Conservation (phyloP, 83 land plant species). For the Picea abies region DNA sequence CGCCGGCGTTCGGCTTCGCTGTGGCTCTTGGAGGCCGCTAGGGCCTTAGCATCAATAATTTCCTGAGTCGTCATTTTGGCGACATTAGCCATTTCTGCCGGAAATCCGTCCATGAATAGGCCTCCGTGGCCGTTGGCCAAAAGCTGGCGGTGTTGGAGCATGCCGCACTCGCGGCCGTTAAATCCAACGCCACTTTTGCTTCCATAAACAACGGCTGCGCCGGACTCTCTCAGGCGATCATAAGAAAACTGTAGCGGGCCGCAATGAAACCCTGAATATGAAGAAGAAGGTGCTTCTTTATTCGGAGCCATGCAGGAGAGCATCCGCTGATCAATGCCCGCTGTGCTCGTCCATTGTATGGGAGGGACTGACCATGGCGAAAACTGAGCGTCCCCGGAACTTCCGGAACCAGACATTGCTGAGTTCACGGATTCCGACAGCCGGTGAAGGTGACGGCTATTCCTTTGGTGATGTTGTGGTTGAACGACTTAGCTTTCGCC, state of each 20-base stretch:
- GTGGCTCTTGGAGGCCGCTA: slow-evolving; percentile 52
- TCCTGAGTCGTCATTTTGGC: slow-evolving; percentile 73
- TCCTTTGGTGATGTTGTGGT: background rate
- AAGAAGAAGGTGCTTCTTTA: slow-evolving; percentile 15
- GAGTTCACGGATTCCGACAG: slow-evolving; percentile 12
- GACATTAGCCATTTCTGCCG: slow-evolving; percentile 30
- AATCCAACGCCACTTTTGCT: slow-evolving; percentile 5
- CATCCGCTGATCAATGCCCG: background rate
- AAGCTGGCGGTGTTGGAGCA: slow-evolving; percentile 7
- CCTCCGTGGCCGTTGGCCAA: slow-evolving; percentile 10
- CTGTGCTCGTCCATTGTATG: background rate
- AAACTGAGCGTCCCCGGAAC: background rate
- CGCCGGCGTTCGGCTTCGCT: slow-evolving; percentile 68
- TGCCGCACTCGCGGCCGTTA: background rate
- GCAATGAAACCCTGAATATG: slow-evolving; percentile 17
- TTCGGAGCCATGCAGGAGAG: slow-evolving; percentile 14
- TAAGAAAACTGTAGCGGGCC: slow-evolving; percentile 10
- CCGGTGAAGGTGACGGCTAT: slow-evolving; percentile 10
- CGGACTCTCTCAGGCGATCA: background rate
- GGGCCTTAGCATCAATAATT: slow-evolving; percentile 46
- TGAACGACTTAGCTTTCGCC: background rate
- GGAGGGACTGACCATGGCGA: slow-evolving; percentile 7
- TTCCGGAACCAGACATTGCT: slow-evolving; percentile 14
- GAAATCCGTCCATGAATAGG: slow-evolving; percentile 10
- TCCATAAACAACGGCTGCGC: slow-evolving; percentile 11